phyloP scores from a whole-genome alignment of 2,329 filamentous ascomycete species.

The Cadophora malorum region DNA sequence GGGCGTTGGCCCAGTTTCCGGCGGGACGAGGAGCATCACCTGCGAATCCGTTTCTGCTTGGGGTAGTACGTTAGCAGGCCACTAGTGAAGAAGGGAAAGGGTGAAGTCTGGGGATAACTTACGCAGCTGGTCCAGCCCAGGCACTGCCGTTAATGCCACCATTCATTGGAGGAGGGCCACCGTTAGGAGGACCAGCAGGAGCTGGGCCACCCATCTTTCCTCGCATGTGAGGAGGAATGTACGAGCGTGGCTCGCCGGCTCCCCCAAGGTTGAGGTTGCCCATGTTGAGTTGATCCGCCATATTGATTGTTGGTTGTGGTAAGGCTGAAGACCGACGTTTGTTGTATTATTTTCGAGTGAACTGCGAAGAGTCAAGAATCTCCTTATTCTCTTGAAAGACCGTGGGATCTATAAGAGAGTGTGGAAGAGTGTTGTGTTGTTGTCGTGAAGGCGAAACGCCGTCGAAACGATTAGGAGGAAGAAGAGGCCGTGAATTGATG shows the following conservation, averaged over 20 bases:
- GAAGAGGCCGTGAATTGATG: slow-evolving; percentile 32
- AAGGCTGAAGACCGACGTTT: slow-evolving; percentile 27
- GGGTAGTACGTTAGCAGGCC: slow-evolving; percentile 39
- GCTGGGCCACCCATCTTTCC: slow-evolving; percentile 54
- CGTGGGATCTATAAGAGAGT: slow-evolving; percentile 39
- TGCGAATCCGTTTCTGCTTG: slow-evolving; percentile 57
- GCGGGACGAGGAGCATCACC: slow-evolving; percentile 43
- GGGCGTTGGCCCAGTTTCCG: slow-evolving; percentile 46
- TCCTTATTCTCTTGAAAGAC: slow-evolving; percentile 35
- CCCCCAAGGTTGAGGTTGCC: slow-evolving; percentile 69
- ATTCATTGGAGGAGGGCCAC: slow-evolving; percentile 44
- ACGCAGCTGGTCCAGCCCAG: slow-evolving; percentile 60
- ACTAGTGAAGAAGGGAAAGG: slow-evolving; percentile 17
- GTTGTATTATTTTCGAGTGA: slow-evolving; percentile 12
- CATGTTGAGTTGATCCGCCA: slow-evolving; percentile 88
- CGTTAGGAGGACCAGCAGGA: slow-evolving; percentile 34
- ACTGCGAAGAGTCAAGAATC: slow-evolving; percentile 5
- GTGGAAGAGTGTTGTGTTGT: slow-evolving; percentile 31
- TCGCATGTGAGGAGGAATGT: slow-evolving; percentile 87
- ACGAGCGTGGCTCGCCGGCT: slow-evolving; percentile 66
- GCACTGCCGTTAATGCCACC: slow-evolving; percentile 66
- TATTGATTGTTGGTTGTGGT: slow-evolving; percentile 52
- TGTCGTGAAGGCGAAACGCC: slow-evolving; percentile 43
- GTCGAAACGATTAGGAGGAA: slow-evolving; percentile 42
- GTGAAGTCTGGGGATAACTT: slow-evolving; percentile 46